Base-by-base conservation (phyloP, 2,329 filamentous ascomycete genomes). In the Chrysoporthe deuterocubensis region DNA sequence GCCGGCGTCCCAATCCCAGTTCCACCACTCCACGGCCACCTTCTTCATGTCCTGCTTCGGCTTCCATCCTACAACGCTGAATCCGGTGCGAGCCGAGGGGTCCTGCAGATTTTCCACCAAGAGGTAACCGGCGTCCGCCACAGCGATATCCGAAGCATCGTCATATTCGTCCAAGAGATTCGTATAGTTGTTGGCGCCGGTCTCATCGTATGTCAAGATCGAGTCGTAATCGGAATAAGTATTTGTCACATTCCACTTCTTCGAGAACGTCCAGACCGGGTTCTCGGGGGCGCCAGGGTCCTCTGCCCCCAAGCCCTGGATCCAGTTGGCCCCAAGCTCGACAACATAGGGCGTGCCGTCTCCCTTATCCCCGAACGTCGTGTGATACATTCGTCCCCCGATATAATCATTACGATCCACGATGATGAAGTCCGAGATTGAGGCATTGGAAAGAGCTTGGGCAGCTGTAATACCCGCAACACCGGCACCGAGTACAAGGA, bases 261-360 rank as follows among this genome's bases (percentile, higher is more conserved):
- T 83, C 0, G 85, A 84, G 74, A 89, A 75, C 0, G 82, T 84
- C 87, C 87, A 90, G 58, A 91, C 85, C 0, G 89, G 89, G 62
- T 91, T 89, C 60, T 88, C 84, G 44, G 79, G 79, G 2, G 74
- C 75, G 6, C 76, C 75, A 2, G 71, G 68, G 7, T 69, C 74
- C 65, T 50, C 73, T 26, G 72, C 71, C 4, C 75, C 75, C 0
- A 75, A 68, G 0, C 74, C 76, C 46, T 78, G 74, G 0, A 83
- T 75, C 90, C 90, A 92, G 70, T 92, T 92, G 7, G 90, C 89
- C 2, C 90, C 90, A 0, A 90, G 78, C 74, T 92, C 90, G 11
- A 92, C 80, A 0, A 80, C 82, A 68, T 87, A 89, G 0, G 86
- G 83, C 0, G 82, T 79, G 0, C 87, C 87, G 46, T 85, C 78